phyloP scores from a whole-genome alignment of 2,329 filamentous ascomycete species.

The Neonectria ditissima region DNA sequence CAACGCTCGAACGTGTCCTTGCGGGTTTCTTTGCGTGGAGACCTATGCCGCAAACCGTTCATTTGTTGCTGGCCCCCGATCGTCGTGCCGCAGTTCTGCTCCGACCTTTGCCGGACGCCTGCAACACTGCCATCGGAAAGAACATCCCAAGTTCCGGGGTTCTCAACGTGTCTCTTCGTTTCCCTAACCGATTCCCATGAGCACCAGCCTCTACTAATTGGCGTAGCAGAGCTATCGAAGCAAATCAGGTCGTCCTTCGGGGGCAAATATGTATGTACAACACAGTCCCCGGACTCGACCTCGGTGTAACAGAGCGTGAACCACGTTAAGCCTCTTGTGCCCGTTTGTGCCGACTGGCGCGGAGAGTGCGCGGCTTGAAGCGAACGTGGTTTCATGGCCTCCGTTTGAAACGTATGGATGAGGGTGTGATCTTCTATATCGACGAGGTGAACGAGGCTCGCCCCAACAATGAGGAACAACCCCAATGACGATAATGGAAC shows the following conservation, averaged over 20 bases:
- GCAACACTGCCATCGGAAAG: slow-evolving; percentile 71
- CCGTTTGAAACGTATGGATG: slow-evolving; percentile 72
- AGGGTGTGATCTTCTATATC: slow-evolving; percentile 58
- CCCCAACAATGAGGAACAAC: slow-evolving; percentile 70
- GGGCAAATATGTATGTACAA: slow-evolving; percentile 73
- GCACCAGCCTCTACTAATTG: slow-evolving; percentile 58
- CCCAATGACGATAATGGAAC: slow-evolving; percentile 69
- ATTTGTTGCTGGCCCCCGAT: slow-evolving; percentile 29
- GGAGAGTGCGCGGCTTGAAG: slow-evolving; percentile 69
- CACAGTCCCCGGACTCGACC: slow-evolving; percentile 68
- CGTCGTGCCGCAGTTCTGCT: slow-evolving; percentile 28
- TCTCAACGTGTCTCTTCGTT: slow-evolving; percentile 64
- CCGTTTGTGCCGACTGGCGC: slow-evolving; percentile 59
- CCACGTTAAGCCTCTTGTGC: slow-evolving; percentile 67
- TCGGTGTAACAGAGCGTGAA: slow-evolving; percentile 75
- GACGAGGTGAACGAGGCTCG: slow-evolving; percentile 69
- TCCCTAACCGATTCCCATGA: slow-evolving; percentile 65
- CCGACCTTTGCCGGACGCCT: slow-evolving; percentile 66
- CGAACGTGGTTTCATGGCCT: slow-evolving; percentile 68
- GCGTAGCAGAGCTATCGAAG: slow-evolving; percentile 57
- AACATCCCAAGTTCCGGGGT: slow-evolving; percentile 74
- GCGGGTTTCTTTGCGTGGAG: slow-evolving; percentile 38
- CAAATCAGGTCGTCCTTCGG: slow-evolving; percentile 66
- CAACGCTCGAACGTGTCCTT: slow-evolving; percentile 54
- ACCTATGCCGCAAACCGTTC: slow-evolving; percentile 47